These are phyloP conservation scores for Pelargonium nanum DNA, from an alignment of 345 rosid species.

Conservation along the genomic window DNA sequence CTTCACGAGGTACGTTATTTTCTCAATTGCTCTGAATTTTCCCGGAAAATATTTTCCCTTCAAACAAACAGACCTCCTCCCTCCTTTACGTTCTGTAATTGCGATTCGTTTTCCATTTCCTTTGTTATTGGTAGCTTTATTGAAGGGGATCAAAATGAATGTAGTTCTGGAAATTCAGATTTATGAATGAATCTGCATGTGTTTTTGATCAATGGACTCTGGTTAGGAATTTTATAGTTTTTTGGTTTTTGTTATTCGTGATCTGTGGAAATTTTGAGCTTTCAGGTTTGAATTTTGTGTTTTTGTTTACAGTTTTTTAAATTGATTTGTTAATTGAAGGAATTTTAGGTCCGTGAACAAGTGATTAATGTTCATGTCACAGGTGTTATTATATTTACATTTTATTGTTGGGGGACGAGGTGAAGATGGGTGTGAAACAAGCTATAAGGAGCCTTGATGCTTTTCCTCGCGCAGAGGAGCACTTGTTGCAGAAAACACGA, in stretches of 20 bases:
- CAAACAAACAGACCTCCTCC: neutral
- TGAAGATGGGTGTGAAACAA: conserved; percentile 68
- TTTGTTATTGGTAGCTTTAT: neutral
- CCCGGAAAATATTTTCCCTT: neutral
- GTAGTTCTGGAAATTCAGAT: neutral
- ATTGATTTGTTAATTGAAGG: neutral
- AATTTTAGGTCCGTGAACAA: neutral
- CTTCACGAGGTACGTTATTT: neutral
- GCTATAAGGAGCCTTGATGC: conserved; percentile 81
- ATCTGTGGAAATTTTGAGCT: neutral
- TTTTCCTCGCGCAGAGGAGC: conserved; percentile 96
- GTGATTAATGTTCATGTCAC: neutral
- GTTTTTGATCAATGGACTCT: neutral
- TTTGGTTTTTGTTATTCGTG: neutral
- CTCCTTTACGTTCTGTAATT: neutral
- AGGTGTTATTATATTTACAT: neutral
- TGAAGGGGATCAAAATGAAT: neutral
- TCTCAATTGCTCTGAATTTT: neutral
- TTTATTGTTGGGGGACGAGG: neutral
- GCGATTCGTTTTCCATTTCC: neutral
- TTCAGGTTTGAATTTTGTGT: neutral
- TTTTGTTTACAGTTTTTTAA: neutral
- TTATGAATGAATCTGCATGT: no score
- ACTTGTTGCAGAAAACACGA: conserved; percentile 79
- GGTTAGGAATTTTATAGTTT: no score